These are phyloP conservation scores for Daucus carota DNA, from an alignment of 129 eudicot genomes.

Conservation along the genomic window DNA sequence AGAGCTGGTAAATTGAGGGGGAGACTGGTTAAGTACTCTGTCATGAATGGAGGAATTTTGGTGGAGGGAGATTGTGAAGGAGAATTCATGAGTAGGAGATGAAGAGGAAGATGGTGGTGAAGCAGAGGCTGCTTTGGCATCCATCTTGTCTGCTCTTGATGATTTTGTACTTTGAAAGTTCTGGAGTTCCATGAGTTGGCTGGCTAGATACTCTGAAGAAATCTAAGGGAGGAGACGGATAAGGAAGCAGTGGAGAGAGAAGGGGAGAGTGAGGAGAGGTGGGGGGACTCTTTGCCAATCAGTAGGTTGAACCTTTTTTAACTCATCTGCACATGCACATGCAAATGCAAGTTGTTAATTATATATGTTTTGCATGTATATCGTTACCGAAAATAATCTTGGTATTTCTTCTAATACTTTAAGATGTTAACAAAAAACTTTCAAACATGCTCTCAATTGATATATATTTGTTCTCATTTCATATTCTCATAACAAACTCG, in stretches of 20 bases:
- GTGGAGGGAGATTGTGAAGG: slow-evolving; percentile 83
- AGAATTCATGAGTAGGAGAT: slow-evolving; percentile 91
- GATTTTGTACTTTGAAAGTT: slow-evolving; percentile 1
- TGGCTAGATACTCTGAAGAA: neutral
- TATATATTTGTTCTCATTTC: too few species aligned
- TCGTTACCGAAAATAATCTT: neutral
- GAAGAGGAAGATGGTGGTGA: slow-evolving; percentile 51
- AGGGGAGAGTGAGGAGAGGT: slow-evolving; percentile 14
- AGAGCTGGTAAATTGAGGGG: slow-evolving; percentile 19
- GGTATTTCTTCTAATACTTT: neutral
- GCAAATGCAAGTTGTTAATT: neutral
- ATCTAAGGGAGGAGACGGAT: neutral
- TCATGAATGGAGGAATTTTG: slow-evolving; percentile 21
- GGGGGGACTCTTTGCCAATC: slow-evolving; percentile 12
- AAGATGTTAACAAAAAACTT: neutral
- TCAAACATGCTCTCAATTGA: too few species aligned
- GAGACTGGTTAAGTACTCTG: slow-evolving; percentile 10
- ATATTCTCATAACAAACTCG: too few species aligned
- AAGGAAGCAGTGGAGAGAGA: slow-evolving; percentile 18
- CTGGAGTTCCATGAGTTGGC: slow-evolving; percentile 22
- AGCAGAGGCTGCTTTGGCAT: slow-evolving; percentile 23
- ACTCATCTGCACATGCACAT: slow-evolving; percentile 9
- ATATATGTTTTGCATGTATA: neutral
- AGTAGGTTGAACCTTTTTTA: slow-evolving; percentile 7
- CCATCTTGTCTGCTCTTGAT: slow-evolving; percentile 20